Base-by-base conservation (phyloP, 164 flowering plant species). In the Stephania japonica region DNA sequence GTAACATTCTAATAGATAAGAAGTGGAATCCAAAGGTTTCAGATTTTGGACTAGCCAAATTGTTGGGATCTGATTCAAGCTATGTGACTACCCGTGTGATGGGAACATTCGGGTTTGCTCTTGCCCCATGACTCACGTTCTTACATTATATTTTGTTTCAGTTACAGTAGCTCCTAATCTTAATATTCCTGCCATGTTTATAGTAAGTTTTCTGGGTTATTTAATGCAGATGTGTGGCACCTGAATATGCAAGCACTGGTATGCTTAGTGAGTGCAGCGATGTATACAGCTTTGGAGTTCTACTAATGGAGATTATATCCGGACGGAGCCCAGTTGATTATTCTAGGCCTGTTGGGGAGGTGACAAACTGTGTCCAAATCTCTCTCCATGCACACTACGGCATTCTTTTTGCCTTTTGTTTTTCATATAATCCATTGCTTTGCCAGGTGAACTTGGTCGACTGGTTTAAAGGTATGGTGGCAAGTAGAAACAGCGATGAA, bases 241-340 rank as follows among this genome's bases (percentile, higher is more conserved):
- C 98, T 18, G 98, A 91, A 74, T 93, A 93, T 86, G 98, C 98
- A 71, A 88, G 95, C 81, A 91, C 95, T 5, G 98, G 98, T 4
- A 91, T 93, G 97, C 91, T 93, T 43, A 93, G 81, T 59, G 97
- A 90, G 79, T 84, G 87, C 25, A 90, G 91, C 76, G 98, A 93
- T 78, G 95, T 93, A 32, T 93, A 91, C 63, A 91, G 98, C 75
- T 93, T 91, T 77, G 97, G 98, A 12, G 86, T 93, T 77, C 82
- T 93, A 7, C 93, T 93, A 38, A 91, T 93, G 97, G 98, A 93
- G 83, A 82, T 91, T 64, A 85, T 93, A 23, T 87, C 97, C 16
- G 98, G 97, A 65, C 86, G 98, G 78, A 86, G 83, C 73, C 97
- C 98, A 4, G 86, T 93, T 64, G 98, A 93, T 76, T 89, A 91